A percentile compares a stretch with the other conserved stretches of the same genome.
These are phyloP conservation scores for Saturnispora galanensis DNA, from an alignment of 805 yeast species.

Conservation along the genomic window DNA sequence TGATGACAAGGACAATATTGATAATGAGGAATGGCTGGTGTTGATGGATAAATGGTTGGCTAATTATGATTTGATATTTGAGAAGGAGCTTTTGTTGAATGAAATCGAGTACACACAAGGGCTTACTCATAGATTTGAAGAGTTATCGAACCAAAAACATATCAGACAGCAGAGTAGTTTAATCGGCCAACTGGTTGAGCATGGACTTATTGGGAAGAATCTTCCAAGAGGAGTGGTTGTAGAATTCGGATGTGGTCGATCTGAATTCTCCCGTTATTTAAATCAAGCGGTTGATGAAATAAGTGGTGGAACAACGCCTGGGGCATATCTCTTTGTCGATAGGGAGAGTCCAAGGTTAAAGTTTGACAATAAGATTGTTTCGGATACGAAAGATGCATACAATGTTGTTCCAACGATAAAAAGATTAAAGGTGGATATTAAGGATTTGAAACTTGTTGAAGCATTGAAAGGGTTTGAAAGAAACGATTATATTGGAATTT, in stretches of 20 bases:
- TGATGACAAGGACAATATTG: slow-evolving; percentile 6
- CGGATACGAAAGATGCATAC: slow-evolving; percentile 35
- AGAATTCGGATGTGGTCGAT: slow-evolving; percentile 91
- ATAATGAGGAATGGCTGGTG: slow-evolving; percentile 17
- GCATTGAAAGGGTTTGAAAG: slow-evolving; percentile 27
- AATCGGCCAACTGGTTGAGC: slow-evolving; percentile 51
- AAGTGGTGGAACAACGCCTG: not conserved
- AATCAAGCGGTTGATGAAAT: slow-evolving; percentile 25
- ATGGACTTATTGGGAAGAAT: slow-evolving; percentile 28
- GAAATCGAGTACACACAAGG: slow-evolving; percentile 23
- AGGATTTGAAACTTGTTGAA: slow-evolving; percentile 51
- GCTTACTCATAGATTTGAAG: slow-evolving; percentile 35
- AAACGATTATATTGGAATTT: slow-evolving; percentile 43
- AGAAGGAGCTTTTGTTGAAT: slow-evolving; percentile 10
- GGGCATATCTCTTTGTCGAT: slow-evolving; percentile 53
- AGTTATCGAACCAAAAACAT: slow-evolving; percentile 57
- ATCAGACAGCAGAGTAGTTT: slow-evolving; percentile 75
- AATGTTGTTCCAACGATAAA: slow-evolving; percentile 13
- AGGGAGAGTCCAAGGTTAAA: slow-evolving; percentile 72
- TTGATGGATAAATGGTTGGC: slow-evolving; percentile 14
- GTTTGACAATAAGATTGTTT: slow-evolving; percentile 55
- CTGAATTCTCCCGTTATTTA: slow-evolving; percentile 66
- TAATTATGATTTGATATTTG: slow-evolving; percentile 11
- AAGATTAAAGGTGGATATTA: slow-evolving; percentile 67
- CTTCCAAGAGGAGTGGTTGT: slow-evolving; percentile 30